phyloP scores from a whole-genome alignment of 129 eudicot genomes.

The Tagetes erecta region DNA sequence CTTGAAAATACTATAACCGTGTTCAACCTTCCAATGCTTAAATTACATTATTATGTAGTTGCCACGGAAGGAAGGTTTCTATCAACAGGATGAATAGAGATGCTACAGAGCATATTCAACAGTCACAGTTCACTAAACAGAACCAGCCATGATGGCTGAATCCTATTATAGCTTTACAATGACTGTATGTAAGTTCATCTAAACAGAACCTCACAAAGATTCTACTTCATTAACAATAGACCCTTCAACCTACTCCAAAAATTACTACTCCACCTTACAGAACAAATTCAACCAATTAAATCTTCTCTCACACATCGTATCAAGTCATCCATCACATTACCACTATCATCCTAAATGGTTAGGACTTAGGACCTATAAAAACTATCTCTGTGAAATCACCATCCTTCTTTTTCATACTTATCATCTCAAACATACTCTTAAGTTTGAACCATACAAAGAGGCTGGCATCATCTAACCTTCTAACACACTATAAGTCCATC shows the following conservation, averaged over 20 bases:
- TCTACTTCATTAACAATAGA: conserved; percentile 4
- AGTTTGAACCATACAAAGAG: conserved; percentile 3
- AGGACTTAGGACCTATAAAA: conserved; percentile 1
- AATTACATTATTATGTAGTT: conserved; percentile 11
- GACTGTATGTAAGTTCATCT: neutral
- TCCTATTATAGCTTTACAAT: conserved; percentile 6
- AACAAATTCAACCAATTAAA: conserved; percentile 17
- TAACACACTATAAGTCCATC: conserved; percentile 23
- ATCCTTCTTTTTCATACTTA: conserved; percentile 7
- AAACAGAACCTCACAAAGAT: conserved; percentile 19
- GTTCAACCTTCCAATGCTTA: conserved; percentile 19
- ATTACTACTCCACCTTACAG: conserved; percentile 13
- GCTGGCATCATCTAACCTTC: conserved; percentile 13
- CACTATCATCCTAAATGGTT: conserved; percentile 12
- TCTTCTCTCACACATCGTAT: conserved; percentile 13
- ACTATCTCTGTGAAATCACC: conserved; percentile 16
- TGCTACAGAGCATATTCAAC: conserved; percentile 10
- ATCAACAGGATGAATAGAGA: neutral
- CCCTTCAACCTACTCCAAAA: conserved; percentile 6
- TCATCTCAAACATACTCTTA: conserved; percentile 4
- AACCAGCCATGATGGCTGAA: conserved; percentile 18
- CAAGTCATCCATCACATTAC: conserved; percentile 1
- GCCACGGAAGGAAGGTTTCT: conserved; percentile 9
- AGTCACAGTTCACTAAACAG: neutral
- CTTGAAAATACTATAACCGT: too few relatives aligned